Evolutionary conservation across 768 basidiomycete species (phyloP).

Genomic region (Mycena capillaripes): DNA sequence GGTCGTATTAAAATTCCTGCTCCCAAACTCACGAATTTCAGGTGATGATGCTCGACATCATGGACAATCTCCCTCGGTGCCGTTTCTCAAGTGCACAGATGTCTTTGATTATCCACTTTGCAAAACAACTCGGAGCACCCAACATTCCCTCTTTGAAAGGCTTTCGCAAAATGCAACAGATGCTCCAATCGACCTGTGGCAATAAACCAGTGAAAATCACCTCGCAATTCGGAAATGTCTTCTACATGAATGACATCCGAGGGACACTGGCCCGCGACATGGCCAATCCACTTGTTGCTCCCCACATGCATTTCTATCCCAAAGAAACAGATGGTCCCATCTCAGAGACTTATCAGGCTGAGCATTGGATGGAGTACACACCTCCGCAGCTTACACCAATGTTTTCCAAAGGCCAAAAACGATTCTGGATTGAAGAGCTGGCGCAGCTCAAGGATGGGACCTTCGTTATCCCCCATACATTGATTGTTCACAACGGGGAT

Average conservation of each 20-base stretch:
- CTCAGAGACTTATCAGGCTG: constrained; percentile 34
- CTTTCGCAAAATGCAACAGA: constrained; percentile 13
- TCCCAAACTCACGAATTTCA: constrained; percentile 9
- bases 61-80: constrained; percentile 36
- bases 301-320: constrained; percentile 35
- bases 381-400: no score
- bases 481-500: not conserved
- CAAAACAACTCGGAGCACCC: constrained; percentile 17
- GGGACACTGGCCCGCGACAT: no score
- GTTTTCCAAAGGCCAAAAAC: no score
- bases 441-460: no score
- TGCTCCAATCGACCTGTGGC: no score
- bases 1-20: no score
- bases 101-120: constrained; percentile 22
- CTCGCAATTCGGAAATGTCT: no score
- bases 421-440: no score
- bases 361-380: no score
- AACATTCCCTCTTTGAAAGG: constrained; percentile 27
- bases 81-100: no score
- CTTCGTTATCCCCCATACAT: not conserved
- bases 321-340: constrained; percentile 30
- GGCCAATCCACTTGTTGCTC: constrained; percentile 10
- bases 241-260: no score
- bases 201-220: no score
- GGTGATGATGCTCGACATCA: constrained; percentile 31